Base-by-base conservation (phyloP, 352 stramenopile species). In the Aphanomyces cochlioides region DNA sequence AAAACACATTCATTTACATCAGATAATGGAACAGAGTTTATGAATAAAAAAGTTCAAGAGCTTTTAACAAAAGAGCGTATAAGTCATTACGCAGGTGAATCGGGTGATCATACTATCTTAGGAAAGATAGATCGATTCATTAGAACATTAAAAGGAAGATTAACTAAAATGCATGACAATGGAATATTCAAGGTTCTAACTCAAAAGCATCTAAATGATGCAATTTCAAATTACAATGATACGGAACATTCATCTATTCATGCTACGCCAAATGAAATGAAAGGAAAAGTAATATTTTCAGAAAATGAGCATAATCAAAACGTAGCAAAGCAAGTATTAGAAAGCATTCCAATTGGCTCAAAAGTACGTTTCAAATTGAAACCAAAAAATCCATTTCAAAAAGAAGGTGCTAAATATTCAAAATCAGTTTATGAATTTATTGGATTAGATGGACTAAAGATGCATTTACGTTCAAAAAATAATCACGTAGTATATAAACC, bases 41-140 rank as follows among this genome's bases (percentile, higher is more conserved):
- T 80, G 66, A 82, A 80, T 36, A 57, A 70, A 1, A 21, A 59
- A 28, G 58, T 73, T 58, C 70, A 78, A 63, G 40, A 47, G 19
- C 78, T 70, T 36, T 73, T 82, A 5, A 72, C 78, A 66, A 17
- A 17, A 2, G 74, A 79, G 10, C 74, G 69, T 12, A 84, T 82
- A 58, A 66, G 76, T 13, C 75, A 81, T 54, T 79, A 69, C 60
- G 82, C 80, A 34, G 80, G 79, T 45, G 78, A 81, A 34, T 48
- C 63, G 3, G 76, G 73, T 47, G 75, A 85, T 69, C 73, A 83
- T 47, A 47, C 47, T 6, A 78, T 74, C 1, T 75, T 82, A 67
- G 78, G 77, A 21, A 82, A 82, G 59, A 81, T 82, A 37, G 77
- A 79, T 64, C 39, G 75, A 57, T 83, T 83, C 67, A 84, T 79